A percentile compares a stretch with the other conserved stretches of the same genome.
These are phyloP conservation scores for Vitis amurensis DNA, from an alignment of 164 flowering plant genomes.

Conservation along the genomic window DNA sequence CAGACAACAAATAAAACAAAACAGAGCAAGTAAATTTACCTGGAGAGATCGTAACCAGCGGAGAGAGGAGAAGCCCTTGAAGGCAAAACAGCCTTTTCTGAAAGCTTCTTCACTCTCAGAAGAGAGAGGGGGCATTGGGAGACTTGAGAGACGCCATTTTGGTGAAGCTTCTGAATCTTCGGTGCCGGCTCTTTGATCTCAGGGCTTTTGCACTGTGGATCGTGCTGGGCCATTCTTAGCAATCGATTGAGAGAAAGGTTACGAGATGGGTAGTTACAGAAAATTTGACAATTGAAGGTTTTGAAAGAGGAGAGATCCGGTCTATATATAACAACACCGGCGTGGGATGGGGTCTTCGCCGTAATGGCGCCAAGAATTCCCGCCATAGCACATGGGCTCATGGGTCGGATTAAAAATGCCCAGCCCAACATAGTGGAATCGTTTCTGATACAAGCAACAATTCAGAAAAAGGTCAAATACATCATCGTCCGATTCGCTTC, in stretches of 20 bases:
- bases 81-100: slow-evolving; percentile 66
- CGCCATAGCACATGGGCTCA: slow-evolving; percentile 22
- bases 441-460: no score
- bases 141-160: slow-evolving; percentile 23
- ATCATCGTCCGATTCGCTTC: no score
- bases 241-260: not conserved
- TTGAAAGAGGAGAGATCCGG: not conserved
- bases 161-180: slow-evolving; percentile 39
- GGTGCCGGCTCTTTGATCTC: slow-evolving; percentile 42
- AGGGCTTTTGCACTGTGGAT: slow-evolving; percentile 9
- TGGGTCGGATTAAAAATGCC: no score
- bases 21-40: slow-evolving; percentile 23
- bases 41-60: slow-evolving; percentile 76
- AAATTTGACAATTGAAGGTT: not conserved
- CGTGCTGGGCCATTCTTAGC: slow-evolving; percentile 21
- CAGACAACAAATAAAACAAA: not conserved
- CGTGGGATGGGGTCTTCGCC: not conserved
- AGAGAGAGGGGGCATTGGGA: not conserved
- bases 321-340: slow-evolving; percentile 9
- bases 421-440: not conserved
- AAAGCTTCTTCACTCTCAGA: slow-evolving; percentile 59
- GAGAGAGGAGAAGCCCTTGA: slow-evolving; percentile 52
- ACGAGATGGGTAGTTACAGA: not conserved
- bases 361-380: slow-evolving; percentile 37
- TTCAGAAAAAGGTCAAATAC: no score